phyloP scores from a whole-genome alignment of 1,139 yeast genomes.

The Kodamaea plutei region DNA sequence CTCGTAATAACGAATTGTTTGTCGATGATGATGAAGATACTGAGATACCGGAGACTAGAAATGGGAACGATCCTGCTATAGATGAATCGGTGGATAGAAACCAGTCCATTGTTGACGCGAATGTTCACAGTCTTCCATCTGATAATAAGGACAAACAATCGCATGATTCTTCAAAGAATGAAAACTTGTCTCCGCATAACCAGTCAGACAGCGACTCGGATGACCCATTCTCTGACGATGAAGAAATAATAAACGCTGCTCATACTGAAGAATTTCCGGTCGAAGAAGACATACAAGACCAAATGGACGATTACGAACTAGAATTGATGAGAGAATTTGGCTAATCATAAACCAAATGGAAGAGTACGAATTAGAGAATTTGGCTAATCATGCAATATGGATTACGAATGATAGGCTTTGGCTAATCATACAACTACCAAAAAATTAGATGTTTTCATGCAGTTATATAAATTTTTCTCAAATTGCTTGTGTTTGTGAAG shows the following conservation, averaged over 20 bases:
- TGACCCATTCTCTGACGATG: slow-evolving; percentile 15
- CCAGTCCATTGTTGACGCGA: not conserved
- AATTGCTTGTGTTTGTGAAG: too few species aligned
- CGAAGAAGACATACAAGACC: slow-evolving; percentile 14
- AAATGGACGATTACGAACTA: slow-evolving; percentile 28
- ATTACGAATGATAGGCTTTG: too few species aligned
- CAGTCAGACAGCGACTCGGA: slow-evolving; percentile 12
- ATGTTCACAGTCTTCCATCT: not conserved
- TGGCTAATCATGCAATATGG: too few species aligned
- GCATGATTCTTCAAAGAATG: too few species aligned
- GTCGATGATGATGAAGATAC: slow-evolving; percentile 29
- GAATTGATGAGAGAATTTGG: slow-evolving; percentile 41
- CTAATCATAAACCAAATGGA: slow-evolving; percentile 3
- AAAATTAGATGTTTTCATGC: too few species aligned
- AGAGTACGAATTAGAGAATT: too few species aligned
- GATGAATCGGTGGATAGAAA: not conserved
- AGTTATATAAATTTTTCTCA: too few species aligned
- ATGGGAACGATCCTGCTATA: not conserved
- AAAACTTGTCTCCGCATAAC: too few species aligned
- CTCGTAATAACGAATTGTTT: slow-evolving; percentile 21
- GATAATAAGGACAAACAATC: not conserved
- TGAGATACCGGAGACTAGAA: too few species aligned
- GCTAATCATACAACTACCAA: too few species aligned
- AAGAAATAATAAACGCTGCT: slow-evolving; percentile 3
- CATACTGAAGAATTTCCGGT: slow-evolving; percentile 9